Evolutionary conservation across 805 yeast species (phyloP).

Genomic region (Yamadazyma olivae): DNA sequence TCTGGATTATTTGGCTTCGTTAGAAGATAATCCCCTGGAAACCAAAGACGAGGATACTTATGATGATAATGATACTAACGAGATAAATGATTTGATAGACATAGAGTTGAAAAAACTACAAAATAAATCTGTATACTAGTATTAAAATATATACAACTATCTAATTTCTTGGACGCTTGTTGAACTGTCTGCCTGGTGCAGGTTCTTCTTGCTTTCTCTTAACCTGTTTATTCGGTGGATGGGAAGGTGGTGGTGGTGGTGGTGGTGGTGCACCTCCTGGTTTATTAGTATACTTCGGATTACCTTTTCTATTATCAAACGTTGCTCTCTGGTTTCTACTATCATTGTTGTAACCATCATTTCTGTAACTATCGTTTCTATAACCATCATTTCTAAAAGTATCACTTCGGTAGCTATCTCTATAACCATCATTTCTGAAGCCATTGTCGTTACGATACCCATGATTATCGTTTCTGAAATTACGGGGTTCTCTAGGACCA

Average conservation of each 20-base stretch:
- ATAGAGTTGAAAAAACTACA: slow-evolving; percentile 11
- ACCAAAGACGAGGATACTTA: too few relatives aligned
- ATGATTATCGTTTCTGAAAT: too few relatives aligned
- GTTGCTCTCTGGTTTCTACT: not conserved
- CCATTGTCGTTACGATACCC: too few relatives aligned
- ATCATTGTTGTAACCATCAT: too few relatives aligned
- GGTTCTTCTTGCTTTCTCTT: not conserved
- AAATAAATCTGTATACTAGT: slow-evolving; percentile 1
- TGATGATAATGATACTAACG: not conserved
- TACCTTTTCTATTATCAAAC: slow-evolving; percentile 6
- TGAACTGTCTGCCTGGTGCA: not conserved
- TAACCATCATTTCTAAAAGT: too few relatives aligned
- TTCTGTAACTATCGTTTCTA: too few relatives aligned
- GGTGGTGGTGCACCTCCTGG: slow-evolving; percentile 11
- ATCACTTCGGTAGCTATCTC: too few relatives aligned
- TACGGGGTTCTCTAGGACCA: too few relatives aligned
- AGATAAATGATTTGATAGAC: slow-evolving; percentile 11
- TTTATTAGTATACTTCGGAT: not conserved
- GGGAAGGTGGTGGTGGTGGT: slow-evolving; percentile 24
- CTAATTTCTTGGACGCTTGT: not conserved
- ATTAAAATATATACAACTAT: not conserved
- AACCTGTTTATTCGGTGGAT: slow-evolving; percentile 7
- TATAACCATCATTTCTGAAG: too few relatives aligned
- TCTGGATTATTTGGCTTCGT: slow-evolving; percentile 24
- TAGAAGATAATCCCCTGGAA: slow-evolving; percentile 15